Conservation (phyloP, 495 filamentous ascomycete species). For the Podospora comata region DNA sequence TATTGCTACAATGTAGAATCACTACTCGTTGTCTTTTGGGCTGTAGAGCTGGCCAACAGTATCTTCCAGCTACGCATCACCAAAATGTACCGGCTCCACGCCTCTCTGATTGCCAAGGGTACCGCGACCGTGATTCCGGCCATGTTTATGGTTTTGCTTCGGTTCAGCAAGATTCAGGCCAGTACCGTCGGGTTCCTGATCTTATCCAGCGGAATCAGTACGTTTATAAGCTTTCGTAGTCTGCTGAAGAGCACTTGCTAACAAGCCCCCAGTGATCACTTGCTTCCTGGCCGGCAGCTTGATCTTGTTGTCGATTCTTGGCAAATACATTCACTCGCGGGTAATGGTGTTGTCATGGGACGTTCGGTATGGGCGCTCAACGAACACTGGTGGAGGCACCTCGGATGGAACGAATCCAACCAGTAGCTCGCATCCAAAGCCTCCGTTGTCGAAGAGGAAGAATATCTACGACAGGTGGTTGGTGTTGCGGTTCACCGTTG, state of each 20-base stretch:
- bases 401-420: neutral
- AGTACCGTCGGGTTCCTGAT: constrained; percentile 37
- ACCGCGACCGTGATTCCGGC: constrained; percentile 37
- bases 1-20: constrained; percentile 50
- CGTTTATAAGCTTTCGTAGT: constrained; percentile 9
- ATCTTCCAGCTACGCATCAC: constrained; percentile 33
- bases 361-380: constrained; percentile 32
- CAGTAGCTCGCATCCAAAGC: neutral
- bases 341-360: constrained; percentile 39
- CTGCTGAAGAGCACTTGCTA: neutral
- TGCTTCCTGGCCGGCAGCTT: constrained; percentile 41
- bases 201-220: constrained; percentile 43
- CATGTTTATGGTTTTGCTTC: constrained; percentile 38
- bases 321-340: constrained; percentile 46
- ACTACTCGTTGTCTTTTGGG: constrained; percentile 48
- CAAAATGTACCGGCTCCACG: constrained; percentile 26
- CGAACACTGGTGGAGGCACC: constrained; percentile 19
- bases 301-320: constrained; percentile 41
- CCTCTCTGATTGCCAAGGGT: constrained; percentile 36
- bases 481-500: constrained; percentile 45
- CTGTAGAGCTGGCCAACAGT: constrained; percentile 39
- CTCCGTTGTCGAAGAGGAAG: constrained; percentile 1
- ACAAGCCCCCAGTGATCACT: constrained; percentile 35
- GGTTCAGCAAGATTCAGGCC: constrained; percentile 27
- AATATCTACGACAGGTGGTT: constrained; percentile 50